Percentiles rank a stretch among this genome's conserved stretches.
These are phyloP conservation scores for Fusarium veterinarium DNA, from an alignment of 2,329 filamentous ascomycete species.

Conservation along the genomic window DNA sequence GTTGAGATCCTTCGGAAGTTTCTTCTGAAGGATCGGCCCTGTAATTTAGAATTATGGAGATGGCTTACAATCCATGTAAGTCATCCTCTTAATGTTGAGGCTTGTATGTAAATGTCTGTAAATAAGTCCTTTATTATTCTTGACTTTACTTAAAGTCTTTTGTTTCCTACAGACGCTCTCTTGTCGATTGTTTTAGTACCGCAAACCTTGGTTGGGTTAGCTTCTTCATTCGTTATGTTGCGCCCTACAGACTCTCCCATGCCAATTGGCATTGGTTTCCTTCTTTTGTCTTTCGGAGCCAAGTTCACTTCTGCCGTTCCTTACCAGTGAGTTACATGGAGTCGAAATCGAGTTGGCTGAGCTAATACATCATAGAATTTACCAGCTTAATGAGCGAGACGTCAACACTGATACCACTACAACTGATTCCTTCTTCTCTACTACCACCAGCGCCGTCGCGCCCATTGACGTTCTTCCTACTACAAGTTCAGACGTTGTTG, in stretches of 20 bases:
- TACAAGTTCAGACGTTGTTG: not conserved
- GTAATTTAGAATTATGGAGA: not conserved
- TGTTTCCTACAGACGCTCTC: not conserved
- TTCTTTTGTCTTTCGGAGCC: conserved; percentile 17
- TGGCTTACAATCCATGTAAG: not conserved
- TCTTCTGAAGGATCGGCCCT: not conserved
- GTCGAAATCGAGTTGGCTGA: not conserved
- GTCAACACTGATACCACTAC: conserved; percentile 2
- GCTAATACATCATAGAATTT: not conserved
- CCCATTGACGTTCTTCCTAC: not conserved
- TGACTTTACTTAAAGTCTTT: conserved; percentile 26
- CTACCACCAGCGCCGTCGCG: not conserved
- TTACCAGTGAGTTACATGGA: not conserved
- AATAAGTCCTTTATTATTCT: not conserved
- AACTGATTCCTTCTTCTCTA: not conserved
- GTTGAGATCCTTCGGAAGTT: not conserved
- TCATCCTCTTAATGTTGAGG: not conserved
- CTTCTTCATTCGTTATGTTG: conserved; percentile 29
- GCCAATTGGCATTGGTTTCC: conserved; percentile 16
- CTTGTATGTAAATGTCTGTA: not conserved
- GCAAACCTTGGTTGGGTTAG: conserved; percentile 5
- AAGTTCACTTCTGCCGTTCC: conserved; percentile 16
- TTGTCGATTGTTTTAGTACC: not conserved
- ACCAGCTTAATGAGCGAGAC: not conserved
- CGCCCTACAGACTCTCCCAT: conserved; percentile 15